phyloP scores from a whole-genome alignment of 2,329 filamentous ascomycete genomes.

The Monilinia polystroma region DNA sequence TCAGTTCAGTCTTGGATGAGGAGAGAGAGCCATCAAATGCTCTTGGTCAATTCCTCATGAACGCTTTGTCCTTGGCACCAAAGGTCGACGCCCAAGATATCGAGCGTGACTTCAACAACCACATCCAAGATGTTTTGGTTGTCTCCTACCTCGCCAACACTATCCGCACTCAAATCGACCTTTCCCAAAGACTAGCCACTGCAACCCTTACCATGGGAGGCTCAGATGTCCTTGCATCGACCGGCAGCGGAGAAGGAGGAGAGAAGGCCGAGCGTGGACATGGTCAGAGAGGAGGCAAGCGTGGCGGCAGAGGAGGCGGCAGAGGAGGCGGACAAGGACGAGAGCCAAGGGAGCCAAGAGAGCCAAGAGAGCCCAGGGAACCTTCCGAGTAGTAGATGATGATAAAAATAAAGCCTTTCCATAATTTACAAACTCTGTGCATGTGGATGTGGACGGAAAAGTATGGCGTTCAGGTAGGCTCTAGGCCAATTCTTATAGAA shows the following conservation, averaged over 20 bases:
- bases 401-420: conserved; percentile 30
- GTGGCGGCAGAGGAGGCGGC: conserved; percentile 50
- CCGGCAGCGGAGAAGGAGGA: conserved; percentile 47
- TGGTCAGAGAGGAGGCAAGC: conserved; percentile 47
- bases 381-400: conserved; percentile 21
- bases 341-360: conserved; percentile 54
- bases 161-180: conserved; percentile 97
- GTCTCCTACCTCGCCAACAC: conserved; percentile 98
- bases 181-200: conserved; percentile 92
- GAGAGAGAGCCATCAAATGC: conserved; percentile 86
- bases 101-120: conserved; percentile 99
- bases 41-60: conserved; percentile 92
- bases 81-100: conserved; percentile 91
- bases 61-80: conserved; percentile 85
- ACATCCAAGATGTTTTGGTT: conserved; percentile 97
- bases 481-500: conserved; percentile 37
- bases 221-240: conserved; percentile 43
- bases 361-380: conserved; percentile 48
- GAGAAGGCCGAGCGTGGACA: conserved; percentile 48
- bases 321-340: conserved; percentile 49
- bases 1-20: conserved; percentile 91
- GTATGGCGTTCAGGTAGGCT: conserved; percentile 49
- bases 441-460: conserved; percentile 41
- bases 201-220: conserved; percentile 61
- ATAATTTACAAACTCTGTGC: conserved; percentile 33